Conservation (phyloP, 148 eudicot genomes). For the Simmondsia chinensis region DNA sequence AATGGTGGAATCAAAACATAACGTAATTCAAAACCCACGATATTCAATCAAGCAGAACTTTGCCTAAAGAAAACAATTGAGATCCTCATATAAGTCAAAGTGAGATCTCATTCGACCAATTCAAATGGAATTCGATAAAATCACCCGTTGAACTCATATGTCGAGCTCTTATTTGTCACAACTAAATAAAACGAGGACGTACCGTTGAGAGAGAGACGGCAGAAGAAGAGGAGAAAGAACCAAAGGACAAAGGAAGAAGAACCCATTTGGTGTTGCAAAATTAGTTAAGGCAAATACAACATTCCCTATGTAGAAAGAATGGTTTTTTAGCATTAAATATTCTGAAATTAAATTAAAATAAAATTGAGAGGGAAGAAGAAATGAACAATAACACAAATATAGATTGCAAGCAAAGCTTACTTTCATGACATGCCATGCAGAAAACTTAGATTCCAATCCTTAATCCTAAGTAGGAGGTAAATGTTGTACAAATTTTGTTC, state of each 20-base stretch:
- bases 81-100: too few relatives aligned
- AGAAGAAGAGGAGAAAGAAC: background rate
- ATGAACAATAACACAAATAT: background rate
- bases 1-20: too few relatives aligned
- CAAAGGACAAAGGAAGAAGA: slow-evolving; percentile 5
- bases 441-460: slow-evolving; percentile 20
- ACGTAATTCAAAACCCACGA: too few relatives aligned
- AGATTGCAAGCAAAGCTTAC: background rate
- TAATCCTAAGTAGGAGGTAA: background rate
- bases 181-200: background rate
- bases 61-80: too few relatives aligned
- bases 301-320: slow-evolving; percentile 4
- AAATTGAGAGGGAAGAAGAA: background rate
- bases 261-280: slow-evolving; percentile 5
- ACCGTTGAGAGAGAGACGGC: slow-evolving; percentile 10
- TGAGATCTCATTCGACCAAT: too few relatives aligned
- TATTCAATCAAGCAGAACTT: too few relatives aligned
- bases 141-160: too few relatives aligned
- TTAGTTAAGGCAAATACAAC: slow-evolving; percentile 3
- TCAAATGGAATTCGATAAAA: too few relatives aligned
- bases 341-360: background rate
- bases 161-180: too few relatives aligned
- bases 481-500: slow-evolving; percentile 5
- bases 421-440: slow-evolving; percentile 6
- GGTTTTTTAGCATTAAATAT: slow-evolving; percentile 1